These are phyloP conservation scores for Sextonia rubra DNA, from an alignment of 164 flowering plant species.

Conservation along the genomic window DNA sequence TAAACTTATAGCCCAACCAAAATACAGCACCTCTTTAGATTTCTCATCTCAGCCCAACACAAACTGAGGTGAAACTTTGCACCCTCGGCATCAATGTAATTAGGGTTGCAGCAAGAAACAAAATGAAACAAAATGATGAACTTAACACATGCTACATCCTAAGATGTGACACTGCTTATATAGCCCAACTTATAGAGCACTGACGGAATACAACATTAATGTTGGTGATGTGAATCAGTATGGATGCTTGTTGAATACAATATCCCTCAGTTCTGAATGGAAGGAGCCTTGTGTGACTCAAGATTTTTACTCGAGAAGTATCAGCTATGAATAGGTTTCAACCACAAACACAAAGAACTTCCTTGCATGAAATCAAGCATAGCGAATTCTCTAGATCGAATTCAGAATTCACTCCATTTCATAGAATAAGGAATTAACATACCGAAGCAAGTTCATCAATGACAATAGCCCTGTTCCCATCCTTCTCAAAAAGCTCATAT, in stretches of 20 bases:
- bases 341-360: not conserved
- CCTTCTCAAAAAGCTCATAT: constrained; percentile 81
- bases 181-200: not conserved
- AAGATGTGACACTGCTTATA: too few species aligned
- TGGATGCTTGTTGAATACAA: not conserved
- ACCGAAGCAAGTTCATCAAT: constrained; percentile 95
- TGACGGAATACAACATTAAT: not conserved
- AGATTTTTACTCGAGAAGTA: not conserved
- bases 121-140: too few species aligned
- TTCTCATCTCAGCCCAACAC: not conserved
- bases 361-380: not conserved
- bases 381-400: too few species aligned
- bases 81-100: not conserved
- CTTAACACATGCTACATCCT: not conserved
- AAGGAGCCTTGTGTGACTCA: not conserved
- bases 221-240: too few species aligned
- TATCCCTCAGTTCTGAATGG: not conserved
- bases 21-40: too few species aligned
- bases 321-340: not conserved
- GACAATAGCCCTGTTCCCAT: constrained; percentile 82
- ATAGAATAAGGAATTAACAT: constrained; percentile 18
- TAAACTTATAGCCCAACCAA: not conserved
- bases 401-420: not conserved
- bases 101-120: not conserved
- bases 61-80: not conserved